A percentile compares a stretch with the other conserved stretches of the same genome.
Evolutionary conservation across 164 flowering plant species (phyloP).

Genomic region (Berberis thunbergii): DNA sequence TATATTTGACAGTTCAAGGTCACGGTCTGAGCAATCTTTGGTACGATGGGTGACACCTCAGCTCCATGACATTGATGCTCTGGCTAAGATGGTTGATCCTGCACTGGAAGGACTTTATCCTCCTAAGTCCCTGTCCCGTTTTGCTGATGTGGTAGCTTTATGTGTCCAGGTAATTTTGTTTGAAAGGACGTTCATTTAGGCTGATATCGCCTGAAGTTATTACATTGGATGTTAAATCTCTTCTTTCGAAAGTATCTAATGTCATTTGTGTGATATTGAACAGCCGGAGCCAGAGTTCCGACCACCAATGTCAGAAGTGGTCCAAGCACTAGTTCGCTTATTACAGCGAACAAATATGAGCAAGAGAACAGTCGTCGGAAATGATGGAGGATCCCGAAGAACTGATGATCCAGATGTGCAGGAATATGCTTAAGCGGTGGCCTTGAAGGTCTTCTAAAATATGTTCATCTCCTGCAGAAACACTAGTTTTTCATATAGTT

Average conservation of each 20-base stretch:
- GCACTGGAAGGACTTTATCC: conserved; percentile 81
- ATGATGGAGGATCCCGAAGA: conserved; percentile 28
- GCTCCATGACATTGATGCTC: conserved; percentile 96
- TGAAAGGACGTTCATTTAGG: neutral
- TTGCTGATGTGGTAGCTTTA: conserved; percentile 93
- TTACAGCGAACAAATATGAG: conserved; percentile 94
- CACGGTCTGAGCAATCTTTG: conserved; percentile 83
- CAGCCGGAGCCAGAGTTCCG: conserved; percentile 97
- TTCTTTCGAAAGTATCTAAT: neutral
- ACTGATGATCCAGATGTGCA: conserved; percentile 17
- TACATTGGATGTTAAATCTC: neutral
- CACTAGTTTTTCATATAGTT: no score
- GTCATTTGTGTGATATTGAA: neutral
- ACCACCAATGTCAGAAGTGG: conserved; percentile 98
- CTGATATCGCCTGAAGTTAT: neutral
- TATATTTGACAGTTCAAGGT: conserved; percentile 48
- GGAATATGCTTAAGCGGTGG: conserved; percentile 3
- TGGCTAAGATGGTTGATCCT: conserved; percentile 93
- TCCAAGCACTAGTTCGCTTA: conserved; percentile 70
- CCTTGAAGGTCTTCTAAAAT: no score
- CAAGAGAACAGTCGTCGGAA: conserved; percentile 50
- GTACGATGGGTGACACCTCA: conserved; percentile 99
- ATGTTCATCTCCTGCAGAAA: no score
- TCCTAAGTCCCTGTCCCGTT: conserved; percentile 92
- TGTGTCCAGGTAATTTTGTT: conserved; percentile 79